Base-by-base conservation (phyloP, 106 monocot genomes). In the Posidonia australis region DNA sequence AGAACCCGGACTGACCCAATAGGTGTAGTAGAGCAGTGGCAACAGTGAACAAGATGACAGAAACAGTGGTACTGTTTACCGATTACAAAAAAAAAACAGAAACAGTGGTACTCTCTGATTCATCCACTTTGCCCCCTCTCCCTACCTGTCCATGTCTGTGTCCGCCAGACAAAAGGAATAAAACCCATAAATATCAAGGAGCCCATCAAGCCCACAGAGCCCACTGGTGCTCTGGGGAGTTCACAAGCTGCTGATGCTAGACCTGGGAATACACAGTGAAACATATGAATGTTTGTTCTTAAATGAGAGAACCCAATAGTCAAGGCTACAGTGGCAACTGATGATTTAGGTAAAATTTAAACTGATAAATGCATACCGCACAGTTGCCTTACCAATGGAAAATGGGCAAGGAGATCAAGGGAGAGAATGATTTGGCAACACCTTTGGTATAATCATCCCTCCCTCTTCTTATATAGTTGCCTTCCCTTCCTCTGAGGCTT, bases 101-200 rank as follows among this genome's bases (percentile, higher is more conserved):
- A 45, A 17, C 27, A 46, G 64, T 64, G 19, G 44, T 24, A 26
- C 46, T 27, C 45, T 63, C 64, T 64, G 64, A 26, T 46, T 17
- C 64, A 64, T 64, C 64, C 45, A 46, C 64, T 47, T 47, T 47
- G 46, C 46, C 45, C 46, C 46, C 64, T 44, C 25, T 21, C 45
- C 3, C 19, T 46, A 1, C 5, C 46, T 10, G 44, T 9, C 31
- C 61, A 11, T 41, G n/a, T 44, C 16, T 20, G 5, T 62, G n/a
- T 64, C 46, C 24, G 46, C 19, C 22, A 46, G 64, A 64, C 64
- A 64, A 47, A 64, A 64, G 46, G 64, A 64, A 64, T 64, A 44
- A 23, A 47, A 46, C 64, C 46, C 64, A 64, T 41, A 21, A 62
- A 62, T 18, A n/a, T 46, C 64, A 47, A 46, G 25, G 26, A 45